Conservation (phyloP, 2,329 filamentous ascomycete genomes). For the Cladorrhinum sp. region DNA sequence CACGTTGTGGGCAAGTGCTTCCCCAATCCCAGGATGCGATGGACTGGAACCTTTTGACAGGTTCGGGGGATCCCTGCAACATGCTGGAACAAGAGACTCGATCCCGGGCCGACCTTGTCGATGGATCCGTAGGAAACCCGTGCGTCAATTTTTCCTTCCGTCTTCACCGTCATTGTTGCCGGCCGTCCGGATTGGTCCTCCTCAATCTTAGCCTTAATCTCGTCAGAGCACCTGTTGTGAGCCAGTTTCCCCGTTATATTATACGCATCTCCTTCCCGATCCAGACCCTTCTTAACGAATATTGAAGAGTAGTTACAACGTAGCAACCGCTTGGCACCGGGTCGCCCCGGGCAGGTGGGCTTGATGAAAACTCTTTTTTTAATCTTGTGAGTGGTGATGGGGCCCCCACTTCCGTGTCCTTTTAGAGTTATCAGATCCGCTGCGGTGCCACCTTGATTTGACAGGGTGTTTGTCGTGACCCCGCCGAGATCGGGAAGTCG, state of each 20-base stretch:
- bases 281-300: no score
- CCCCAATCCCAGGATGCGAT: neutral
- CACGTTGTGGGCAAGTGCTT: neutral
- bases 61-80: neutral
- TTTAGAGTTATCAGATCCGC: conserved; percentile 16
- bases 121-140: neutral
- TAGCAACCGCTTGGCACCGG: no score
- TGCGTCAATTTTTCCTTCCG: neutral
- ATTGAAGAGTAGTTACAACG: no score
- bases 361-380: neutral
- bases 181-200: neutral
- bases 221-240: no score
- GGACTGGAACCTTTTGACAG: no score
- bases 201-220: no score
- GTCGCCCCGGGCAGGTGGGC: neutral
- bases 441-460: neutral
- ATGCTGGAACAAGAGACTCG: neutral
- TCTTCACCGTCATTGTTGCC: neutral
- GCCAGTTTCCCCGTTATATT: no score
- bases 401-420: neutral
- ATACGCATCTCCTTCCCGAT: no score
- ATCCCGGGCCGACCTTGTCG: neutral
- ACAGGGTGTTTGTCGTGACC: neutral
- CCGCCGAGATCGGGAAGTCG: neutral
- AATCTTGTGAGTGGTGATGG: neutral